phyloP scores from a whole-genome alignment of 2,329 filamentous ascomycete species.

The Venturia carpophila region DNA sequence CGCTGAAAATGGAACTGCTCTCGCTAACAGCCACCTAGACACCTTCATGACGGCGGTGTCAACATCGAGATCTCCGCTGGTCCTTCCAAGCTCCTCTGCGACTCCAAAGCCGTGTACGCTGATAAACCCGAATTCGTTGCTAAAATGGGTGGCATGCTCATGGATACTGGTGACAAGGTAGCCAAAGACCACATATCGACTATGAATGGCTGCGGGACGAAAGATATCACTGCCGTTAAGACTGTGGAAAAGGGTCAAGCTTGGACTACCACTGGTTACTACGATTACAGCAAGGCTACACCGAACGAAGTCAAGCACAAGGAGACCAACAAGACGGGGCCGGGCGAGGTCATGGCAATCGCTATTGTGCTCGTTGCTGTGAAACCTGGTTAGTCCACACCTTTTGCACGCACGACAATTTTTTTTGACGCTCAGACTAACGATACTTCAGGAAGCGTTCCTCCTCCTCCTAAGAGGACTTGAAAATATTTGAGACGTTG shows the following conservation, averaged over 20 bases:
- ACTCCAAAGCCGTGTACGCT: not conserved
- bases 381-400: not conserved
- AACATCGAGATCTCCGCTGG: not conserved
- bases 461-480: too few species aligned
- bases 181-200: slow-evolving; percentile 12
- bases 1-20: not conserved
- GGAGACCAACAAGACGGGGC: not conserved
- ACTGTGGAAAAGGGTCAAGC: not conserved
- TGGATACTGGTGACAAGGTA: not conserved
- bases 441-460: too few species aligned
- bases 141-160: slow-evolving; percentile 11
- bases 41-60: slow-evolving; percentile 17
- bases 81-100: not conserved
- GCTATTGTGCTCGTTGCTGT: slow-evolving; percentile 16
- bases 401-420: too few species aligned
- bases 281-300: slow-evolving; percentile 14
- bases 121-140: not conserved
- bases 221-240: not conserved
- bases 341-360: slow-evolving; percentile 16
- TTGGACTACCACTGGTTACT: slow-evolving; percentile 12
- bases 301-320: not conserved
- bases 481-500: too few species aligned
- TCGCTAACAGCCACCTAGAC: not conserved
- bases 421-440: too few species aligned
- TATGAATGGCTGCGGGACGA: slow-evolving; percentile 11